Evolutionary conservation across 2,329 filamentous ascomycete genomes (phyloP), one percentile per base, ranked within the genome.

Genomic region (Aspergillus quadricinctus): DNA sequence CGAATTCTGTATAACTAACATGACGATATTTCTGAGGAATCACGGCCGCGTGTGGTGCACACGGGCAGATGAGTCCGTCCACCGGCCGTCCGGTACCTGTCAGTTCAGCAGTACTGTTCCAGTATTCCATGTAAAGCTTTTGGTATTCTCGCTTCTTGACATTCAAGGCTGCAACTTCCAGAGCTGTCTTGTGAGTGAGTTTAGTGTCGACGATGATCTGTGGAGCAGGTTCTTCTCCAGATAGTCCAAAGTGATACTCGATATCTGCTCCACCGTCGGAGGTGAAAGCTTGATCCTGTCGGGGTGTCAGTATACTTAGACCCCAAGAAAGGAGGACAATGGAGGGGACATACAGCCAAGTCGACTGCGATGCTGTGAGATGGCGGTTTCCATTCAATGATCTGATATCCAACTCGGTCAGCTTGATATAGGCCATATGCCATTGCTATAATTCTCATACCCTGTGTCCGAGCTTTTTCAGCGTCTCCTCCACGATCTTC

Each of bases 61-160:
- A 61, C 2, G 78, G 73, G 9, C 69, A 72, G 48, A 80, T 72
- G 28, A 81, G 58, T 11, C 70, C 77, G 62, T 88, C 85, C 0
- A 87, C 81, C 1, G 80, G 74, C 50, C 78, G 73, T 0, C 78
- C 77, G 2, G 72, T 82, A 27, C 77, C 78, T 0, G 81, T 83
- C n/a, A 74, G 49, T 3, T 74, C 69, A 0, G 70, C 74, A 0
- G 82, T 85, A 14, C 74, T 78, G 58, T 86, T 85, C 84, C 83
- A 87, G 64, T 85, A 87, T 52, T 87, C 83, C 69, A 84, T 78
- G 60, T 87, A 88, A 19, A 76, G 70, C 56, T 81, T 81, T 62
- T 85, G 82, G 50, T 78, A 82, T 27, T 80, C 75, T 1, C 84
- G 75, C 56, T 83, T 83, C 17, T 72, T 69, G 1, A 86, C 69